These are phyloP conservation scores for Sphaerulina musiva DNA, from an alignment of 2,329 filamentous ascomycete species.

Conservation along the genomic window DNA sequence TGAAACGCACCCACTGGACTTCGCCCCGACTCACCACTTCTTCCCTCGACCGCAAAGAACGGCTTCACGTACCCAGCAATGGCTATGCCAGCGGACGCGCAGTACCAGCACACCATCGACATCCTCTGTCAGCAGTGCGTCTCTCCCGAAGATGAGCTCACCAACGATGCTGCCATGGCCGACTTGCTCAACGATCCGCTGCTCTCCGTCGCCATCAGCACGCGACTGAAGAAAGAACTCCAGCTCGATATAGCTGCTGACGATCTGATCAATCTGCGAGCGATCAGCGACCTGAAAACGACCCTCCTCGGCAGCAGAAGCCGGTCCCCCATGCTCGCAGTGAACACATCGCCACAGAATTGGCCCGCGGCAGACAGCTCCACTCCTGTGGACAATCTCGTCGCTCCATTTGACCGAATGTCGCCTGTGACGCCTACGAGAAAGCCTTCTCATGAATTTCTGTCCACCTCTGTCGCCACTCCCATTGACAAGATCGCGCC, in stretches of 20 bases:
- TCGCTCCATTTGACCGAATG: neutral
- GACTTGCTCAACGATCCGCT: slow-evolving; percentile 7
- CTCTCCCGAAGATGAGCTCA: slow-evolving; percentile 2
- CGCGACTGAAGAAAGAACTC: slow-evolving; percentile 3
- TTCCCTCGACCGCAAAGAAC: too few species aligned
- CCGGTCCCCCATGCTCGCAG: neutral
- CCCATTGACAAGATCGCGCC: slow-evolving; percentile 2
- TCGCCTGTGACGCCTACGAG: neutral
- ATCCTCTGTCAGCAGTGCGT: slow-evolving; percentile 6
- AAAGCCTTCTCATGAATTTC: neutral
- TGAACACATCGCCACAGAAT: neutral
- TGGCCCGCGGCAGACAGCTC: neutral
- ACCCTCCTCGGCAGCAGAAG: neutral
- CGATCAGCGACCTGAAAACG: slow-evolving; percentile 6
- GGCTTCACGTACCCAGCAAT: neutral
- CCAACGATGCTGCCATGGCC: slow-evolving; percentile 4
- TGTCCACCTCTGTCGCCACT: slow-evolving; percentile 1
- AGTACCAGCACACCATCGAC: slow-evolving; percentile 7
- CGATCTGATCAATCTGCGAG: slow-evolving; percentile 5
- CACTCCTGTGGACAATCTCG: neutral
- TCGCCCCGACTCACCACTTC: neutral
- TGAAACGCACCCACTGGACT: neutral
- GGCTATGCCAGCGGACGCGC: neutral
- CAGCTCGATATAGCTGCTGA: slow-evolving; percentile 3
- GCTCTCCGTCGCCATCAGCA: slow-evolving; percentile 4